Evolutionary conservation across 768 basidiomycete species (phyloP).

Genomic region (Podaxis mareebaensis): DNA sequence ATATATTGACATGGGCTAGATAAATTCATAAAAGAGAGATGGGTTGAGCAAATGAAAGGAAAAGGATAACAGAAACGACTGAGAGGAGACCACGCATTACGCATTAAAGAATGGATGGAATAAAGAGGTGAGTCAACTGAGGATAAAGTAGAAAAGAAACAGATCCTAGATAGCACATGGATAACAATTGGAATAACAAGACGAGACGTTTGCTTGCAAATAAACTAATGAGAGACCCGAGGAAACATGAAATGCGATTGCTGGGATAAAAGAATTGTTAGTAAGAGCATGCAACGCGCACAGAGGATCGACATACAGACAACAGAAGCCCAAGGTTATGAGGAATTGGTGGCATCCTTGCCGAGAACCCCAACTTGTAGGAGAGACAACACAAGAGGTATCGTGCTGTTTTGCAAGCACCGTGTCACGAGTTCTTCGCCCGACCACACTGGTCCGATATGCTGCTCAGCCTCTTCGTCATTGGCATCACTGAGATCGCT

Average conservation of each 20-base stretch:
- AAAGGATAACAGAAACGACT: conserved; percentile 11
- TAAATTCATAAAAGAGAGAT: conserved; percentile 20
- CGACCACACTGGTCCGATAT: conserved; percentile 50
- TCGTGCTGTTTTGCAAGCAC: conserved; percentile 88
- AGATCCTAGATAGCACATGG: conserved; percentile 11
- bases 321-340: conserved; percentile 5
- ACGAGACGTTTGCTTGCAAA: conserved; percentile 8
- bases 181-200: conserved; percentile 12
- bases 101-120: conserved; percentile 12
- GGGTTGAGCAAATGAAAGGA: background rate
- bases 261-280: background rate
- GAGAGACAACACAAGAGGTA: conserved; percentile 71
- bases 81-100: background rate
- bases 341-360: conserved; percentile 27
- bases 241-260: conserved; percentile 6
- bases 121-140: conserved; percentile 3
- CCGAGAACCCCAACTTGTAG: conserved; percentile 52
- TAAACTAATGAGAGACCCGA: conserved; percentile 10
- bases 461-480: conserved; percentile 2
- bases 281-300: background rate
- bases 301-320: background rate
- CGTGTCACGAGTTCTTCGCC: conserved; percentile 83
- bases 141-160: background rate
- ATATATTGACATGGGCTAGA: conserved; percentile 15
- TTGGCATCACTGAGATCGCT: conserved; percentile 30